Base-by-base conservation (phyloP, 1,139 yeast species). In the Saccharomyces hybrid region DNA sequence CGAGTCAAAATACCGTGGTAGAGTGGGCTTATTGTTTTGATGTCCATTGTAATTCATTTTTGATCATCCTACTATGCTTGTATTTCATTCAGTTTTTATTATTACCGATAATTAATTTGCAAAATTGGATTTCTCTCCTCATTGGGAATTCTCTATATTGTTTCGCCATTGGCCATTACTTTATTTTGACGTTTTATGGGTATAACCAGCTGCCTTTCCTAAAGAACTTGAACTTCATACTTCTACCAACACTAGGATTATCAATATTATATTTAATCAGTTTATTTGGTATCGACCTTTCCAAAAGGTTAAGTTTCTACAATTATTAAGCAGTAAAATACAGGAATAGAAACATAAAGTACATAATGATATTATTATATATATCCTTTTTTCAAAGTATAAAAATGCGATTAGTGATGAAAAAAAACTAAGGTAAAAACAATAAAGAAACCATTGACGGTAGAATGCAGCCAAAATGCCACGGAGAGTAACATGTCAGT, bases 1-100 rank as follows among this genome's bases (percentile, higher is more conserved):
- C 66, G 13, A 65, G 73, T 1, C 71, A 74, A 52, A 78, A 80
- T 48, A 81, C 82, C 53, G 81, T 82, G 59, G 76, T 90, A 50
- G 96, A 89, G 66, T 90, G 96, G 96, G 91, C 93, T 0, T 90
- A 88, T 67, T 89, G 97, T 71, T 90, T 90, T 69, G 97, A 90
- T 66, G 84, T 90, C 26, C 97, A 90, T 70, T 89, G 96, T 71
- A 90, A 90, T 70, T 81, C 96, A 34, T 90, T 88, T 64, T 73
- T 90, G 61, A 76, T 87, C 28, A 84, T 90, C 54, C 89, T 96
- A 95, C 77, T 88, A 56, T 72, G 81, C 53, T 75, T 90, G 47
- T 90, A 90, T 67, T 79, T 88, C 60, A 63, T 88, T 31, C 96
- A 89, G 68, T 88, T 88, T 63, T 68, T 88, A 48, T 70, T 89